phyloP scores from a whole-genome alignment of 2,329 filamentous ascomycete species.

The Trichoderma sp. region DNA sequence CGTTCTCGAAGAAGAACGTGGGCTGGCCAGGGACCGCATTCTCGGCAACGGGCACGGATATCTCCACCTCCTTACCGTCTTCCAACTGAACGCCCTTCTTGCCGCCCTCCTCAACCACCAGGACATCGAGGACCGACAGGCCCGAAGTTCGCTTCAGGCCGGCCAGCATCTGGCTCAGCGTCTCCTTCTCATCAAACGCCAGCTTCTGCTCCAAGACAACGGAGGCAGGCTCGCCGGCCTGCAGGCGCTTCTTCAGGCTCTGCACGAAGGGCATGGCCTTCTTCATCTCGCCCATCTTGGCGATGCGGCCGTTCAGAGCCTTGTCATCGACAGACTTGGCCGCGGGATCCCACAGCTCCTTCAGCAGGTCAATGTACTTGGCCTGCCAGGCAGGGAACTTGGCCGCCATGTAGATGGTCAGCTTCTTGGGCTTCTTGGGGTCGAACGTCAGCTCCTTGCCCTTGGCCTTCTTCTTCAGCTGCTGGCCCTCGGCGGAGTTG shows the following conservation, averaged over 20 bases:
- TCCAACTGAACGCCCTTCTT: constrained; percentile 62
- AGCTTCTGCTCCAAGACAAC: constrained; percentile 81
- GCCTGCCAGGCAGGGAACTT: constrained; percentile 89
- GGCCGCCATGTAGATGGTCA: constrained; percentile 80
- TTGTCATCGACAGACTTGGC: constrained; percentile 74
- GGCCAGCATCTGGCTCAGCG: constrained; percentile 74
- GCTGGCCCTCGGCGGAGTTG: constrained; percentile 74
- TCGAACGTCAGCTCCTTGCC: constrained; percentile 86
- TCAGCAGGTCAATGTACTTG: constrained; percentile 80
- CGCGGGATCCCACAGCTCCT: constrained; percentile 64
- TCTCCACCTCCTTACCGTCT: constrained; percentile 56
- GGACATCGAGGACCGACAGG: constrained; percentile 69
- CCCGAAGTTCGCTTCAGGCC: constrained; percentile 75
- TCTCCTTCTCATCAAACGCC: constrained; percentile 79
- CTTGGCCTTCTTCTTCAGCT: constrained; percentile 88
- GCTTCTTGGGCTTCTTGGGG: constrained; percentile 86
- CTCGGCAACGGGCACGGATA: constrained; percentile 62
- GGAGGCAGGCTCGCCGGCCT: constrained; percentile 65
- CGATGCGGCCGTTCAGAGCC: constrained; percentile 73
- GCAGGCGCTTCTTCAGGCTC: constrained; percentile 77
- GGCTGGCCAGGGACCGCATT: constrained; percentile 79
- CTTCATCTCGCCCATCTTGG: constrained; percentile 88
- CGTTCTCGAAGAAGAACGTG: constrained; percentile 83
- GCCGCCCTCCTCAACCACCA: constrained; percentile 69
- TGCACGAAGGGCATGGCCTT: constrained; percentile 98